A percentile compares a stretch with the other conserved stretches of the same genome.
These are phyloP conservation scores for Phialemoniopsis sp. DNA, from an alignment of 2,329 filamentous ascomycete species.

Conservation along the genomic window DNA sequence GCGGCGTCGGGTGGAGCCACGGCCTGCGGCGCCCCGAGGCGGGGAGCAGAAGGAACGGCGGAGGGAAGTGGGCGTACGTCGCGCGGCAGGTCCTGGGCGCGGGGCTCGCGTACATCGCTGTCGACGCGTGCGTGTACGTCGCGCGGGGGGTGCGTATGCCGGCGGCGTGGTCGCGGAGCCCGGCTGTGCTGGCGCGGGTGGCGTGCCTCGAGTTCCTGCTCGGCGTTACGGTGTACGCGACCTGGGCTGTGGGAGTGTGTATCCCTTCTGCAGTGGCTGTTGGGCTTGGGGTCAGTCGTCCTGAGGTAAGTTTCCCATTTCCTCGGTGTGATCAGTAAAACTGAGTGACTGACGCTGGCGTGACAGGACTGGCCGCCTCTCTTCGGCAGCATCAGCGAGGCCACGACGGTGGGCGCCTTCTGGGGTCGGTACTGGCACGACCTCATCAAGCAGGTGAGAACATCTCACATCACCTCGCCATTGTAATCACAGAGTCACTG, in stretches of 20 bases:
- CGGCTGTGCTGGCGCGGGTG: slow-evolving; percentile 1
- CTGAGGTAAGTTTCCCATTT: slow-evolving; percentile 6
- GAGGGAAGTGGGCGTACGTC: slow-evolving; percentile 1
- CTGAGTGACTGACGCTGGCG: not conserved
- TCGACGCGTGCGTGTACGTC: slow-evolving; percentile 6
- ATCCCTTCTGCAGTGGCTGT: slow-evolving; percentile 4
- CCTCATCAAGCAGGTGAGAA: slow-evolving; percentile 7
- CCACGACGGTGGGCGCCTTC: slow-evolving; percentile 8
- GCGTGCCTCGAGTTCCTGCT: slow-evolving; percentile 7
- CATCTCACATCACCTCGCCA: not conserved
- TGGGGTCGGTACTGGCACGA: slow-evolving; percentile 12
- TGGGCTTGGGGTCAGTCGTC: slow-evolving; percentile 2
- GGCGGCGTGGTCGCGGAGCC: slow-evolving; percentile 2
- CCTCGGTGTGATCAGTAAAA: not conserved
- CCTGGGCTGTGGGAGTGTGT: slow-evolving; percentile 9
- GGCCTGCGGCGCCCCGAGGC: not conserved
- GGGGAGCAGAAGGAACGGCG: not conserved
- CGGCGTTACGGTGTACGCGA: slow-evolving; percentile 3
- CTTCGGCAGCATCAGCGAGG: slow-evolving; percentile 8
- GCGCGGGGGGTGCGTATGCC: slow-evolving; percentile 1
- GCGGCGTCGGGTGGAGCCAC: slow-evolving; percentile 10
- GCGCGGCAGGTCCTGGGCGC: not conserved
- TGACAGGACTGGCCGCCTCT: slow-evolving; percentile 12
- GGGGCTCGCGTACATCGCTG: slow-evolving; percentile 5
- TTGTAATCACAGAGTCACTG: not conserved